Evolutionary conservation across 2,329 filamentous ascomycete genomes (phyloP).

Genomic region (Sclerotinia sclerotiorum): DNA sequence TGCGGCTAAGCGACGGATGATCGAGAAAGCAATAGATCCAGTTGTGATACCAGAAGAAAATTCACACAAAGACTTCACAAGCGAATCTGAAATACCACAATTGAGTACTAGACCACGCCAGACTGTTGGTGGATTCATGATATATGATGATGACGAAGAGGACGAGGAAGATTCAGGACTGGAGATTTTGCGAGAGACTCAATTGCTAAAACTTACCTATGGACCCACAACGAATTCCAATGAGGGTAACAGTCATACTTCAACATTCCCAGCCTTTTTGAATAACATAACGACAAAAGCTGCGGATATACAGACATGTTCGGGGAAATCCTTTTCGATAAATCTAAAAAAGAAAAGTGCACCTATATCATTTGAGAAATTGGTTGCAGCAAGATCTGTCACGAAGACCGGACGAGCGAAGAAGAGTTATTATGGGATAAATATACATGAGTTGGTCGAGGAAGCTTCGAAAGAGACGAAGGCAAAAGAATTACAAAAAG

Average conservation of each 20-base stretch:
- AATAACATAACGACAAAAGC: conserved; percentile 26
- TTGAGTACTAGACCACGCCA: background rate
- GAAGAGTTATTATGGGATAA: conserved; percentile 85
- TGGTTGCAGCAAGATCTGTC: conserved; percentile 66
- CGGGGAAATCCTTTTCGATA: conserved; percentile 57
- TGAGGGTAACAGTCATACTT: background rate
- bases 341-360: conserved; percentile 51
- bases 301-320: conserved; percentile 38
- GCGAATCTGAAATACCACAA: background rate
- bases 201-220: conserved; percentile 14
- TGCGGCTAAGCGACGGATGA: conserved; percentile 48
- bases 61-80: conserved; percentile 2
- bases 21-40: conserved; percentile 32
- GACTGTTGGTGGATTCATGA: conserved; percentile 26
- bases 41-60: background rate
- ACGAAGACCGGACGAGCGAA: conserved; percentile 67
- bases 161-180: conserved; percentile 11
- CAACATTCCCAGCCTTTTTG: conserved; percentile 33
- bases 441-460: conserved; percentile 81
- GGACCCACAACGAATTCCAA: background rate
- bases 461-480: conserved; percentile 57
- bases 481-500: conserved; percentile 43
- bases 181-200: conserved; percentile 16
- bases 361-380: conserved; percentile 59
- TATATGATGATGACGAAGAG: conserved; percentile 26